These are phyloP conservation scores for Gossypium schwendimanii DNA, from an alignment of 441 rosid species.

Conservation along the genomic window DNA sequence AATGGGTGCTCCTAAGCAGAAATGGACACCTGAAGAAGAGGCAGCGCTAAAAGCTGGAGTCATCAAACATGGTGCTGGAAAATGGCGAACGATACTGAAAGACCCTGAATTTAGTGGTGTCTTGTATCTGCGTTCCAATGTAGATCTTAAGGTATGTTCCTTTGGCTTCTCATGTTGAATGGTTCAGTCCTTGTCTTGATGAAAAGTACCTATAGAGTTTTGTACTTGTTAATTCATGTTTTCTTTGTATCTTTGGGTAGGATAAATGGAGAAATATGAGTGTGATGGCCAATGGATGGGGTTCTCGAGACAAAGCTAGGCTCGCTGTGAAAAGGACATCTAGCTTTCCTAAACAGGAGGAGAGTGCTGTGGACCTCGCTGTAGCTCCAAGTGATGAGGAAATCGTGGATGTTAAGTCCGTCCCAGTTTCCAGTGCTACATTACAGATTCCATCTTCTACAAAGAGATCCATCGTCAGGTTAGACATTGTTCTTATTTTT, in stretches of 20 bases:
- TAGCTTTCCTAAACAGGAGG: constrained; percentile 30
- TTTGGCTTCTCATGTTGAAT: not conserved
- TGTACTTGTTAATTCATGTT: not conserved
- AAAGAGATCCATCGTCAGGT: constrained; percentile 72
- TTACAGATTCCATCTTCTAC: constrained; percentile 41
- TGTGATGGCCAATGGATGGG: constrained; percentile 92
- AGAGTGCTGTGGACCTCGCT: constrained; percentile 23
- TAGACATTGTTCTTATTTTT: constrained; percentile 14
- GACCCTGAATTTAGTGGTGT: constrained; percentile 82
- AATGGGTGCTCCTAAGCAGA: constrained; percentile 98
- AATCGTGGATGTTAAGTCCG: constrained; percentile 45
- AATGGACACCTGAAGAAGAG: constrained; percentile 98
- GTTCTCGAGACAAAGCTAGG: constrained; percentile 73
- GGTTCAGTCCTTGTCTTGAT: not conserved
- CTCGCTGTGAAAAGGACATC: constrained; percentile 50
- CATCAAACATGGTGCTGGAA: constrained; percentile 87
- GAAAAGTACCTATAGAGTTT: not conserved
- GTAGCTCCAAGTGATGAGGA: constrained; percentile 65
- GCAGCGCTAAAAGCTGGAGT: constrained; percentile 90
- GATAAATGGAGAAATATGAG: constrained; percentile 99
- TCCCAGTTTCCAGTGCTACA: constrained; percentile 30
- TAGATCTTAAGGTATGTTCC: constrained; percentile 77
- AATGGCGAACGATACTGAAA: constrained; percentile 94
- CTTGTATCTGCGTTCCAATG: constrained; percentile 80
- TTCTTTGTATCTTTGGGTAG: constrained; percentile 27